Base-by-base conservation (phyloP, 257 asterid genomes). In the Leonotis leonurus region DNA sequence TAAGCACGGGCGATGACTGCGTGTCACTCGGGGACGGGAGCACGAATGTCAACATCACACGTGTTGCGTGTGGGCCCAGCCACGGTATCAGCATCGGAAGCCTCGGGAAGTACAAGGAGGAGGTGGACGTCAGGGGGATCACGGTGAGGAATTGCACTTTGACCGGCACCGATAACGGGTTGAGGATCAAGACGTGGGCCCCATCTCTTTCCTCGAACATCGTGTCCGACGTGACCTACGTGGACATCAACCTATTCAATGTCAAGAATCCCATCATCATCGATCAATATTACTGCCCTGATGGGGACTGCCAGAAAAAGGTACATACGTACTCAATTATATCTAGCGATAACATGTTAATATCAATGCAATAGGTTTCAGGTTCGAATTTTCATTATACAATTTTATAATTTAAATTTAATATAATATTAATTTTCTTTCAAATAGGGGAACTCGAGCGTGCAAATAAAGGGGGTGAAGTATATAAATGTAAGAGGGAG, bases 11-110 rank as follows among this genome's bases (percentile, higher is more conserved):
- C 0, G 94, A 85, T n/a, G 94, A 83, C 65, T 85, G 94, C 37
- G 64, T 85, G n/a, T 62, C 90, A 3, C 37, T 83, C 35, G 80
- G 81, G 0, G 71, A 75, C 1, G 90, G 90, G 1, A 57, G 63
- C 10, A 46, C 36, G 3, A 60, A 77, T 51, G 50, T 86, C 1
- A 45, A 56, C 20, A 59, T 86, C 0, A 18, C 63, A 0, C n/a
- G 55, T 0, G 71, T 83, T 2, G 7, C 7, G 1, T 86, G 95
- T 26, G 95, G 95, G 3, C 91, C 95, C 2, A 88, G 90, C 16
- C 95, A 85, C n/a, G 94, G 89, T 1, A 77, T 81, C 4, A 81
- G 92, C 78, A 65, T 81, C 16, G 88, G 92, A 10, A 79, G 86
- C 77, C 51, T 85, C 1, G 89, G 95, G 0, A 68, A 41, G 29